Conservation (phyloP, 73 alveolate genomes). For the Paramecium pentaurelia region DNA sequence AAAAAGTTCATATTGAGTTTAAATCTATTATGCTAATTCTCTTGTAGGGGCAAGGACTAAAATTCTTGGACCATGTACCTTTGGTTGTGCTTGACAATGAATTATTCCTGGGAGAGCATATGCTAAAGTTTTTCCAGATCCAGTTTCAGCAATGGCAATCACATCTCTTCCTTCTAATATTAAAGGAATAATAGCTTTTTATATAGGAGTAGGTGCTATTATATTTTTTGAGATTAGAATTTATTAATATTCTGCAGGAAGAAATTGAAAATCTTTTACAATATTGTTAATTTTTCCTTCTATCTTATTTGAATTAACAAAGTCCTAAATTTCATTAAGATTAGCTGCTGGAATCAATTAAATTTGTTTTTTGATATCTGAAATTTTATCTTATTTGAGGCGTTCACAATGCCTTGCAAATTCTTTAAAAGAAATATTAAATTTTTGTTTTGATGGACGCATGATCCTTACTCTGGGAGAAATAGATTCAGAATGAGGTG, state of each 20-base stretch:
- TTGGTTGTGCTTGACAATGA: conserved; percentile 55
- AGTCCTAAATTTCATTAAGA: background rate
- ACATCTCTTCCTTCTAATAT: conserved; percentile 72
- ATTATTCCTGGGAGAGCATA: conserved; percentile 85
- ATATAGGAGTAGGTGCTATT: conserved; percentile 49
- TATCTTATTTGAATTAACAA: background rate
- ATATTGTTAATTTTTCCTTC: background rate
- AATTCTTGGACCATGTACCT: conserved; percentile 9
- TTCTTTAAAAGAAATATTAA: background rate
- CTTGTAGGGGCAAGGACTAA: conserved; percentile 97
- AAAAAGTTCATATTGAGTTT: conserved; percentile 24
- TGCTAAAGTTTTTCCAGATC: conserved; percentile 90
- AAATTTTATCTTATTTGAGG: background rate
- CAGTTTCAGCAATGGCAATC: conserved; percentile 87
- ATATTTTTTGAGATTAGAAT: conserved; percentile 44
- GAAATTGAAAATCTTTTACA: background rate
- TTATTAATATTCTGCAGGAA: background rate
- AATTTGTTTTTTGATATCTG: background rate
- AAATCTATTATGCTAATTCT: conserved; percentile 83
- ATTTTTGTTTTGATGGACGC: background rate
- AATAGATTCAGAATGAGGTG: background rate
- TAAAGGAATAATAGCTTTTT: background rate
- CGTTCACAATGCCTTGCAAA: background rate
- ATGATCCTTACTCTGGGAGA: background rate
- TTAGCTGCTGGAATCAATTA: background rate